These are phyloP conservation scores for Arthrinium phaeospermum DNA, from an alignment of 2,329 filamentous ascomycete genomes.

Conservation along the genomic window DNA sequence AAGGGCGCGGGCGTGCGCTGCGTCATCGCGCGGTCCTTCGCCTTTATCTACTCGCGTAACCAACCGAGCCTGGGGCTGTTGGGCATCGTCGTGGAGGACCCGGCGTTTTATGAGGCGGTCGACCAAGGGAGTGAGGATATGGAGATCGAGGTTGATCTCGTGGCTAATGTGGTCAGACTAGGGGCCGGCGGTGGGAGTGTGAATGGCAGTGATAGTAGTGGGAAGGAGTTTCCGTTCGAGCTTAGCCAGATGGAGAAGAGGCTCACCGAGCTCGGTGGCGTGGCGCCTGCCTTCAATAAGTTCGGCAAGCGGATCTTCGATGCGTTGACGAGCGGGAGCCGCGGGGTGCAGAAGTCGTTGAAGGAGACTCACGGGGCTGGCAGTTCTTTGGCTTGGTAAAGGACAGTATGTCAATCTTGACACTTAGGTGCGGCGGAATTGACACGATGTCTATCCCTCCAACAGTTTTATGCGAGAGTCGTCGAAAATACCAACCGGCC, in stretches of 20 bases:
- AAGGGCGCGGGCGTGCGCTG: conserved; percentile 45
- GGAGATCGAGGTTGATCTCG: conserved; percentile 44
- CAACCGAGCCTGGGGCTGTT: conserved; percentile 51
- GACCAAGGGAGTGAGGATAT: conserved; percentile 34
- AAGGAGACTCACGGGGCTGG: neutral
- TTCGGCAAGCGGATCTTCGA: conserved; percentile 44
- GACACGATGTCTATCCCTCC: neutral
- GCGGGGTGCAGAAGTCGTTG: neutral
- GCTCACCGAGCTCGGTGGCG: conserved; percentile 43
- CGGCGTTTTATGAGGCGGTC: conserved; percentile 44
- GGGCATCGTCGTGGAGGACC: conserved; percentile 47
- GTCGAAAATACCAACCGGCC: too few species aligned
- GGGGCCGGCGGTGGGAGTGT: conserved; percentile 27
- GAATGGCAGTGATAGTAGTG: neutral
- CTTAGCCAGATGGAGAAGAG: conserved; percentile 46
- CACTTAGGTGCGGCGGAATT: neutral
- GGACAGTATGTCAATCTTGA: neutral
- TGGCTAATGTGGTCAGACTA: conserved; percentile 26
- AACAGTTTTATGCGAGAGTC: too few species aligned
- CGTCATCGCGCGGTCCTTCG: conserved; percentile 51
- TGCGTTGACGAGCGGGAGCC: conserved; percentile 29
- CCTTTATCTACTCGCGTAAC: conserved; percentile 53
- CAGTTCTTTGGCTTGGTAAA: neutral
- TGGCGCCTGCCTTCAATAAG: conserved; percentile 45
- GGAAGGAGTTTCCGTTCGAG: conserved; percentile 38